Base-by-base conservation (phyloP, 345 rosid genomes). In the Noccaea bulbosa region DNA sequence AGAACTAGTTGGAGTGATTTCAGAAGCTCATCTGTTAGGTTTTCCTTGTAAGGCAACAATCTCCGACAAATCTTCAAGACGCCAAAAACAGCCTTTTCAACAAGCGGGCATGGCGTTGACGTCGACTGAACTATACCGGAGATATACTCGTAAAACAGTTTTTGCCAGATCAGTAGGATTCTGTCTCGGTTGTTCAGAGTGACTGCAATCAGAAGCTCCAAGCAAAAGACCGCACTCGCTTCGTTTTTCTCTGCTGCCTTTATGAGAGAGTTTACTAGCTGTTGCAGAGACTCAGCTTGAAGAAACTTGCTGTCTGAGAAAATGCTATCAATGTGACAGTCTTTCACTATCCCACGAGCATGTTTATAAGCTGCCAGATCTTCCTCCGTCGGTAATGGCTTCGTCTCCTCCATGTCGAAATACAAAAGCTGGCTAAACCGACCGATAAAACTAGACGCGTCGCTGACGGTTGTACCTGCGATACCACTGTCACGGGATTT, bases 231-330 rank as follows among this genome's bases (percentile, higher is more conserved):
- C 0, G 82, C 81, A 64, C 81, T 72, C 56, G 69, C 83, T 76
- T 87, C 85, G 77, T 85, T 86, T 67, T 68, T 72, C 60, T 67
- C 79, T 4, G 96, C 78, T 55, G 85, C 86, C 50, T 44, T 70
- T 69, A 85, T 77, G 35, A 89, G 85, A 57, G 88, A 80, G 70
- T 67, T 77, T 27, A 79, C 90, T 60, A 89, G 90, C 64, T 83
- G 81, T 51, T 80, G 75, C 73, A 89, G 77, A 57, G 92, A 87
- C 71, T 83, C 87, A 32, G 90, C 84, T 77, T 83, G 96, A 41
- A 86, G 84, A 77, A 89, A 89, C 70, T 89, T 89, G 77, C 92
- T 85, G 74, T 89, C 96, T 10, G 81, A 65, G 78, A 89, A 89
- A 77, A 89, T 82, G 69, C 81, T 83, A 73, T 85, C 86, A 55